Conservation (phyloP, 208 protist species). For the Strigomonas culicis region DNA sequence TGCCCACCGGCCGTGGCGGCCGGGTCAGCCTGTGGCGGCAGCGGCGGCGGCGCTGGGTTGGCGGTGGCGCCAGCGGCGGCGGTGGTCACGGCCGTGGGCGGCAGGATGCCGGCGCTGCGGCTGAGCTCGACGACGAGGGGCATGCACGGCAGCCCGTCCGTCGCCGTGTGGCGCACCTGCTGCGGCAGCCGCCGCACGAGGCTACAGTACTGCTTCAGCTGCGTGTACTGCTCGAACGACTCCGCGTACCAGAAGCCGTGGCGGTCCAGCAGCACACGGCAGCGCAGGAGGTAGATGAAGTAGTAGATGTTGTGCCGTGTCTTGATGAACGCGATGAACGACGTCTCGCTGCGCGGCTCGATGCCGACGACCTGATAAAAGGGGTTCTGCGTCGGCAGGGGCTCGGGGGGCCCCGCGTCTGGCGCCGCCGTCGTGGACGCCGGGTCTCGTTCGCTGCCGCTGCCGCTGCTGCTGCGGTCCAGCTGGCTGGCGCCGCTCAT, state of each 20-base stretch:
- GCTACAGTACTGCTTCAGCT: slow-evolving; percentile 78
- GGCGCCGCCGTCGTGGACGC: too few species aligned
- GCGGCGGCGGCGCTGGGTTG: too few species aligned
- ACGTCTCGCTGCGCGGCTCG: slow-evolving; percentile 71
- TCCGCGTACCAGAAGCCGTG: slow-evolving; percentile 77
- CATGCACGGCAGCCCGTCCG: slow-evolving; percentile 77
- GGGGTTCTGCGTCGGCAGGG: too few species aligned
- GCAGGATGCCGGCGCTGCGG: slow-evolving; percentile 8
- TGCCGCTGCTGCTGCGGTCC: too few species aligned
- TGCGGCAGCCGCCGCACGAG: slow-evolving; percentile 59
- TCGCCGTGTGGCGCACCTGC: slow-evolving; percentile 64
- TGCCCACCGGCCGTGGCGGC: too few species aligned
- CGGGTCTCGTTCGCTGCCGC: too few species aligned
- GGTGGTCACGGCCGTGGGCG: too few species aligned
- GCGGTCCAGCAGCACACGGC: slow-evolving; percentile 77
- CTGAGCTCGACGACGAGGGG: slow-evolving; percentile 77
- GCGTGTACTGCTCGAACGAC: slow-evolving; percentile 49
- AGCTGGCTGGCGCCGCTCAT: too few species aligned
- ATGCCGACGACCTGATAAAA: slow-evolving; percentile 49
- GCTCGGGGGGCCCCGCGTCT: too few species aligned
- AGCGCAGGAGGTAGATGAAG: slow-evolving; percentile 61
- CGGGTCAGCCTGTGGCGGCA: too few species aligned
- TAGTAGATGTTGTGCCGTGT: slow-evolving; percentile 39
- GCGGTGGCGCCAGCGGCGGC: too few species aligned
- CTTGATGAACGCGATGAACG: slow-evolving; percentile 56